phyloP scores from a whole-genome alignment of 176 grass and related monocot genomes.

The Miscanthus lutarioriparius region DNA sequence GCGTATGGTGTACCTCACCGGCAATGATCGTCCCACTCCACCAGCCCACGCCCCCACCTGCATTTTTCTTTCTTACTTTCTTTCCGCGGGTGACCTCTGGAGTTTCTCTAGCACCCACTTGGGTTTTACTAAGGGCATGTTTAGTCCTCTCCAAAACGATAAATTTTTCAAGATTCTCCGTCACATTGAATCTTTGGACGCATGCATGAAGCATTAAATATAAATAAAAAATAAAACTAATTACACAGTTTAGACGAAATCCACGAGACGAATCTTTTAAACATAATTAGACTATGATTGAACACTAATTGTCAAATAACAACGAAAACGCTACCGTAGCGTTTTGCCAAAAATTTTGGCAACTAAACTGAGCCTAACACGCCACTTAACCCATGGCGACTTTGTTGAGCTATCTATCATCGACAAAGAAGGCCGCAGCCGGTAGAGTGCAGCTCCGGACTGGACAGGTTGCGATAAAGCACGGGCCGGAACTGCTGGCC shows the following conservation, averaged over 20 bases:
- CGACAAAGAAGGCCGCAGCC: neutral
- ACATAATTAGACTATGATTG: no score
- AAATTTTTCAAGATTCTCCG: no score
- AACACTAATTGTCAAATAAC: no score
- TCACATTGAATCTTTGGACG: no score
- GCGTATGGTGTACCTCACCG: neutral
- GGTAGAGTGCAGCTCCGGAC: neutral
- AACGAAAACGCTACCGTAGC: no score
- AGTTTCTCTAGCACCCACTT: neutral
- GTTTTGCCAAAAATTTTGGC: no score
- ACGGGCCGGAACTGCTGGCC: conserved; percentile 13
- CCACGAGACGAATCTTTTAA: no score
- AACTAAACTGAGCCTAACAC: no score
- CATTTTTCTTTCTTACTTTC: neutral
- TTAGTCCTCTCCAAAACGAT: no score
- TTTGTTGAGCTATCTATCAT: neutral
- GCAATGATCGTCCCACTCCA: neutral
- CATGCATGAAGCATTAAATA: no score
- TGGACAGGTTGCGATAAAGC: conserved; percentile 1
- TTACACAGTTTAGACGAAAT: no score
- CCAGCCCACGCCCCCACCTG: neutral
- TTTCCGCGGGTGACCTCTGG: neutral
- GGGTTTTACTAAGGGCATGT: conserved; percentile 20
- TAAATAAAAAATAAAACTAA: no score
- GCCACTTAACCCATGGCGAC: neutral